phyloP scores from a whole-genome alignment of 352 stramenopile genomes.

The Phytophthora pisi region DNA sequence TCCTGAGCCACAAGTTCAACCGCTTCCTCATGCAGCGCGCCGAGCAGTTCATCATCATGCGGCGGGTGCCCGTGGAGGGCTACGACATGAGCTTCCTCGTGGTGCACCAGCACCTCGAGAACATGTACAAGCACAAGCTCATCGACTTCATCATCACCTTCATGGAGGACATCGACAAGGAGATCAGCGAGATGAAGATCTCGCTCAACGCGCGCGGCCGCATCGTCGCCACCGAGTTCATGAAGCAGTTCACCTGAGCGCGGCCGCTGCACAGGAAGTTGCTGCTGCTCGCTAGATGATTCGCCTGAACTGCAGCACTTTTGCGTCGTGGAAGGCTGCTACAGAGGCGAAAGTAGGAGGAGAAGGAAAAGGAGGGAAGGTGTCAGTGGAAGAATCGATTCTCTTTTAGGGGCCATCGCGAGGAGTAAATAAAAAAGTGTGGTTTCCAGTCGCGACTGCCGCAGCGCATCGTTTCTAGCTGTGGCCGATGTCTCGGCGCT shows the following conservation, averaged over 20 bases:
- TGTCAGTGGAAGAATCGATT: constrained; percentile 1
- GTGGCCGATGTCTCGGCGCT: background rate
- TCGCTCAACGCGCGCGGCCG: constrained; percentile 93
- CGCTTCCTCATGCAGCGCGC: constrained; percentile 96
- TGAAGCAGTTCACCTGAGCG: constrained; percentile 91
- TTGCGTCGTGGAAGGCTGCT: background rate
- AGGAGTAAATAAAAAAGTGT: constrained; percentile 31
- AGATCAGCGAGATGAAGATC: constrained; percentile 98
- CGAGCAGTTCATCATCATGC: constrained; percentile 96
- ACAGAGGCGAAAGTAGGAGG: background rate
- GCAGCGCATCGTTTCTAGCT: constrained; percentile 6
- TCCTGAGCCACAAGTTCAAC: constrained; percentile 96
- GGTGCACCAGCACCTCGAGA: constrained; percentile 94
- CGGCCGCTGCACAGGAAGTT: background rate
- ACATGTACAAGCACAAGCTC: constrained; percentile 97
- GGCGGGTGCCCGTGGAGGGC: constrained; percentile 89
- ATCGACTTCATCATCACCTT: constrained; percentile 98
- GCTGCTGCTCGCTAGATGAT: background rate
- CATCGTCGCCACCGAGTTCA: constrained; percentile 95
- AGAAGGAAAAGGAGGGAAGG: constrained; percentile 5
- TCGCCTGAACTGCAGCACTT: background rate
- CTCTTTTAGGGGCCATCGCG: background rate
- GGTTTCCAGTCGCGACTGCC: constrained; percentile 4
- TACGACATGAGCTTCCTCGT: constrained; percentile 98
- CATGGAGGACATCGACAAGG: constrained; percentile 98